A percentile compares a stretch with the other conserved stretches of the same genome.
Conservation (phyloP, 1,284 basidiomycete genomes). For the Apiotrichum sp. region DNA sequence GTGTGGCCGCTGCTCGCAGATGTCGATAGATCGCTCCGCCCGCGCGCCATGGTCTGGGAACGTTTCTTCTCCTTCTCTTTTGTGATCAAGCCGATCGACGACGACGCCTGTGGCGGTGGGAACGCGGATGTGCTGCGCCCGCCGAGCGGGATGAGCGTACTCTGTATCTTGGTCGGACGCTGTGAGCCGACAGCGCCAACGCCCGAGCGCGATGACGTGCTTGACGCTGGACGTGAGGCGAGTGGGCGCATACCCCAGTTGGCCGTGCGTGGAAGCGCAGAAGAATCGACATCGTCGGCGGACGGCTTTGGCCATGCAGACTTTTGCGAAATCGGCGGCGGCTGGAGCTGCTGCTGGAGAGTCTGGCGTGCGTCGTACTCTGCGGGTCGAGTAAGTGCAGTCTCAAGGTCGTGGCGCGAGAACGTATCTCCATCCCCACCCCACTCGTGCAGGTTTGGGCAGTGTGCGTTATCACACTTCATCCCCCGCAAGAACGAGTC, state of each 20-base stretch:
- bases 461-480: slow-evolving; percentile 65
- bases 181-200: slow-evolving; percentile 21
- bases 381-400: slow-evolving; percentile 52
- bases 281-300: slow-evolving; percentile 35
- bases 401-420: slow-evolving; percentile 84
- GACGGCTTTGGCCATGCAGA: slow-evolving; percentile 36
- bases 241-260: slow-evolving; percentile 58
- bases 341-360: slow-evolving; percentile 30
- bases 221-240: slow-evolving; percentile 6
- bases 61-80: slow-evolving; percentile 19
- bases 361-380: slow-evolving; percentile 42
- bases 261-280: slow-evolving; percentile 69
- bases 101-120: slow-evolving; percentile 55
- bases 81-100: slow-evolving; percentile 54
- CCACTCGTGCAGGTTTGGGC: slow-evolving; percentile 95
- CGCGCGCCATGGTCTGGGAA: slow-evolving; percentile 28
- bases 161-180: slow-evolving; percentile 30
- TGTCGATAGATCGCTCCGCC: slow-evolving; percentile 33
- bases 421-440: slow-evolving; percentile 97
- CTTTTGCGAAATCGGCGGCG: slow-evolving; percentile 27
- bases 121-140: slow-evolving; percentile 31
- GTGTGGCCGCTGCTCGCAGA: slow-evolving; percentile 25
- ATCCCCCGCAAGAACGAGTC: slow-evolving; percentile 86
- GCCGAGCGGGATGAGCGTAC: slow-evolving; percentile 37
- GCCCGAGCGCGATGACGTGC: slow-evolving; percentile 1